Conservation (phyloP, 495 filamentous ascomycete species). For the Zalerion maritima region DNA sequence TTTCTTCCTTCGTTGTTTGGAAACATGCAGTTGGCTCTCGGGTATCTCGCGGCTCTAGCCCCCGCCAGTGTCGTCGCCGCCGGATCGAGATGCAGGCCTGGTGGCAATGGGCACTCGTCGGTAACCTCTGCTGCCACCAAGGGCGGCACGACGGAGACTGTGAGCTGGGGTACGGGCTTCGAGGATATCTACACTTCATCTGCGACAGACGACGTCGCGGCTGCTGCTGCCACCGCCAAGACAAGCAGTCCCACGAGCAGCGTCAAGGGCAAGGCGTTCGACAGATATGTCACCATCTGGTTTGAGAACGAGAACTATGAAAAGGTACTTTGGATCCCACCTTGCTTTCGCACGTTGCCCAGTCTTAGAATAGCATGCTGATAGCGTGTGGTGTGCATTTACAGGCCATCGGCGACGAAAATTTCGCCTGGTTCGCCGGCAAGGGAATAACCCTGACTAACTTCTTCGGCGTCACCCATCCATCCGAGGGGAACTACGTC, state of each 20-base stretch:
- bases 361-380: too few species aligned
- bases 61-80: too few species aligned
- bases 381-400: too few species aligned
- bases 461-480: constrained; percentile 49
- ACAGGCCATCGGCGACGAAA: too few species aligned
- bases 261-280: constrained; percentile 49
- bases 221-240: constrained; percentile 20
- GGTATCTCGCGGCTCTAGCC: too few species aligned
- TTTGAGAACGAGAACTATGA: constrained; percentile 55
- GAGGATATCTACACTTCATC: constrained; percentile 7
- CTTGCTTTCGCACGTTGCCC: neutral
- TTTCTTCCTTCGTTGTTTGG: too few species aligned
- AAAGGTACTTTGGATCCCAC: constrained; percentile 9
- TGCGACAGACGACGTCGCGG: constrained; percentile 4
- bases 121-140: too few species aligned
- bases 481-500: constrained; percentile 58
- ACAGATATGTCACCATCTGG: constrained; percentile 55
- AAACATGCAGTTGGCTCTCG: too few species aligned
- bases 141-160: too few species aligned
- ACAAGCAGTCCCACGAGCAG: constrained; percentile 38
- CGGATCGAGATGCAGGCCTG: too few species aligned
- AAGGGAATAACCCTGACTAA: constrained; percentile 52
- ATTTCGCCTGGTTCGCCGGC: constrained; percentile 39
- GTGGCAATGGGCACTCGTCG: too few species aligned
- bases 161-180: too few species aligned